A percentile compares a stretch with the other conserved stretches of the same genome.
Conservation (phyloP, 768 basidiomycete species). For the Xerocomus potaroensis region DNA sequence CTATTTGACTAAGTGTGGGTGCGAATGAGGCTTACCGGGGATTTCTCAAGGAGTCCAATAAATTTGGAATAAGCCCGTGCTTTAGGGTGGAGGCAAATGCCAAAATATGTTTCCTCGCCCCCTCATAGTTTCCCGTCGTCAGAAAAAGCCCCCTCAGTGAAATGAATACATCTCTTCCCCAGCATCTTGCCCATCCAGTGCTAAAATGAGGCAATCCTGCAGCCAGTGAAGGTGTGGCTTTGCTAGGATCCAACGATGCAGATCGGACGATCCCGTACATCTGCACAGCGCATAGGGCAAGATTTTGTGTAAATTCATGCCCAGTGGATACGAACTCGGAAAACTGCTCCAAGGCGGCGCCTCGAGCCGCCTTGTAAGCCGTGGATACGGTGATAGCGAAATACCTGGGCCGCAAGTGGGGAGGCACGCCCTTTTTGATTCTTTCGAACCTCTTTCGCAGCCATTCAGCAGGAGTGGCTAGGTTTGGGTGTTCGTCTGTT, state of each 20-base stretch:
- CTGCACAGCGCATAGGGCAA: constrained; percentile 81
- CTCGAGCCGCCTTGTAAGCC: constrained; percentile 89
- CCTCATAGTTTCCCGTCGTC: constrained; percentile 85
- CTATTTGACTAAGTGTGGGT: neutral
- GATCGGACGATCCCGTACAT: constrained; percentile 91
- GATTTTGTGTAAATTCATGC: constrained; percentile 83
- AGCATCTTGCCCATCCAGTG: constrained; percentile 90
- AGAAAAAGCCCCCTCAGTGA: constrained; percentile 91
- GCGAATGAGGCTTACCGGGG: constrained; percentile 55
- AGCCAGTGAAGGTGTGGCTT: constrained; percentile 75
- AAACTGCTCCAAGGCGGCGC: constrained; percentile 78
- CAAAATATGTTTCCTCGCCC: constrained; percentile 84
- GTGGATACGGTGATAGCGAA: constrained; percentile 89
- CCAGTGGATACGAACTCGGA: constrained; percentile 85
- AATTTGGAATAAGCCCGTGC: constrained; percentile 94
- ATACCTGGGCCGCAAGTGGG: constrained; percentile 93
- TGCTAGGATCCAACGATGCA: constrained; percentile 78
- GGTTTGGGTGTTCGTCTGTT: constrained; percentile 56
- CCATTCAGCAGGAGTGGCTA: constrained; percentile 75
- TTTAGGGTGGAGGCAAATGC: constrained; percentile 91
- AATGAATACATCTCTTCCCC: constrained; percentile 95
- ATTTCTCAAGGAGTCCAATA: constrained; percentile 82
- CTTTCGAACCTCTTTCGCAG: constrained; percentile 83
- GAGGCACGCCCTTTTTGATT: constrained; percentile 67
- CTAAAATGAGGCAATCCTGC: constrained; percentile 96